Evolutionary conservation across 352 stramenopile genomes (phyloP), one percentile per base, ranked within the genome.

Genomic region (Phytophthora lateralis): DNA sequence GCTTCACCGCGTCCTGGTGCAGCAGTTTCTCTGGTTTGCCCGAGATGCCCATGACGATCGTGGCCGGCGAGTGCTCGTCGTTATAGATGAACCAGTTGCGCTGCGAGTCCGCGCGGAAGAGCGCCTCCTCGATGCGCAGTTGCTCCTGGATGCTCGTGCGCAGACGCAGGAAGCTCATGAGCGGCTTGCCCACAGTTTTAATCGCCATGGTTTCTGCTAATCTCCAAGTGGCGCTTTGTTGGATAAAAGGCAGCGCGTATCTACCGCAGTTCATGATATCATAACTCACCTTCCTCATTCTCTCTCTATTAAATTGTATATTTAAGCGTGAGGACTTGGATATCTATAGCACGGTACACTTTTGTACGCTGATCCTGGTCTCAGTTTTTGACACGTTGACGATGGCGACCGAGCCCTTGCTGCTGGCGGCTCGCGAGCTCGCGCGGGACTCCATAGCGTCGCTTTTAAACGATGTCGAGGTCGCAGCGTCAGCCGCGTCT

Each of bases 11-110:
- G 20, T 90, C 69, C 10, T 96, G 73, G 57, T 98, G 84, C 24
- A 98, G 73, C 41, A 98, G 66, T 49, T 89, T 66, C 17, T 97
- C 82, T 14, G 93, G 88, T 66, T 99, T 99, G 30, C 96, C 96
- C 26, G 91, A 95, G 59, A 99, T 98, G 45, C 96, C 96, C 81
- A 99, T 91, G 66, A 99, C 91, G 53, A 99, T 94, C 5, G 89
- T 91, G 51, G 86, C 76, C 18, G 72, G 69, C 39, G 71, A 63
- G 60, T 85, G 90, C 24, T 79, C 63, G 42, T 90, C 78, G 45
- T 95, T 90, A 71, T 78, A 85, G 59, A 92, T 84, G 60, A 92
- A 94, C 78, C 90, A 94, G 68, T 95, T 88, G 34, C 87, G 69
- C 60, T 76, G 35, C 30, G 75, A 82, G 43, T 97, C 91, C 35